Conservation (phyloP, 805 yeast species). For the Pachysolen tannophilus region DNA sequence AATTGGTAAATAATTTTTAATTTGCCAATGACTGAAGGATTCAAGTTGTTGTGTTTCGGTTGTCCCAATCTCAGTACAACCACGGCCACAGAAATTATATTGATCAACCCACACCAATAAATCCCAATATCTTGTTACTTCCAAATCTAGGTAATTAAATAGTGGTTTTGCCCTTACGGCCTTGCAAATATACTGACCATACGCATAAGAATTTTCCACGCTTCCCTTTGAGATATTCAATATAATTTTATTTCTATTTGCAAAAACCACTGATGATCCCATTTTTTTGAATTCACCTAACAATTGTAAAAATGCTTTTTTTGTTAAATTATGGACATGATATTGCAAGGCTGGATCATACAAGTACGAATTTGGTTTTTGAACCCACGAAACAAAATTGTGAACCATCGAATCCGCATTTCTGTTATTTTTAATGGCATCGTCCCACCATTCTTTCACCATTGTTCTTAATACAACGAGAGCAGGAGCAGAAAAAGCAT, state of each 20-base stretch:
- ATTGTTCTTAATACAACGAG: slow-evolving; percentile 59
- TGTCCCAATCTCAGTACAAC: slow-evolving; percentile 36
- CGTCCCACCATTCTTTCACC: slow-evolving; percentile 92
- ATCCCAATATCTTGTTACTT: slow-evolving; percentile 82
- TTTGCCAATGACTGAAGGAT: slow-evolving; percentile 69
- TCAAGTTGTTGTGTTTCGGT: slow-evolving; percentile 34
- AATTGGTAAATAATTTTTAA: slow-evolving; percentile 63
- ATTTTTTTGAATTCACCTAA: slow-evolving; percentile 69
- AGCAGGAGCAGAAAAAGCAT: slow-evolving; percentile 74
- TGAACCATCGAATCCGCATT: slow-evolving; percentile 83
- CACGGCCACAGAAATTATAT: slow-evolving; percentile 74
- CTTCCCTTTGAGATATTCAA: slow-evolving; percentile 66
- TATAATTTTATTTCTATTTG: slow-evolving; percentile 67
- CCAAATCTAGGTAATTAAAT: slow-evolving; percentile 74
- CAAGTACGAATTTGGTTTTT: slow-evolving; percentile 59
- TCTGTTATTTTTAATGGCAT: slow-evolving; percentile 56
- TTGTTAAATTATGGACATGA: slow-evolving; percentile 81
- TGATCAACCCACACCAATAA: slow-evolving; percentile 92
- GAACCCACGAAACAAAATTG: slow-evolving; percentile 80
- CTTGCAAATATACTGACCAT: slow-evolving; percentile 74
- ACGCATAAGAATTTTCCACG: slow-evolving; percentile 86
- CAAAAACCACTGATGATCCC: slow-evolving; percentile 76
- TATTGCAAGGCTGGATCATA: slow-evolving; percentile 77
- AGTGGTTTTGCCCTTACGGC: slow-evolving; percentile 74
- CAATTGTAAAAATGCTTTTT: slow-evolving; percentile 73